Evolutionary conservation across 192 early-diverging fungal species (phyloP).

Genomic region (Mortierella alpina): DNA sequence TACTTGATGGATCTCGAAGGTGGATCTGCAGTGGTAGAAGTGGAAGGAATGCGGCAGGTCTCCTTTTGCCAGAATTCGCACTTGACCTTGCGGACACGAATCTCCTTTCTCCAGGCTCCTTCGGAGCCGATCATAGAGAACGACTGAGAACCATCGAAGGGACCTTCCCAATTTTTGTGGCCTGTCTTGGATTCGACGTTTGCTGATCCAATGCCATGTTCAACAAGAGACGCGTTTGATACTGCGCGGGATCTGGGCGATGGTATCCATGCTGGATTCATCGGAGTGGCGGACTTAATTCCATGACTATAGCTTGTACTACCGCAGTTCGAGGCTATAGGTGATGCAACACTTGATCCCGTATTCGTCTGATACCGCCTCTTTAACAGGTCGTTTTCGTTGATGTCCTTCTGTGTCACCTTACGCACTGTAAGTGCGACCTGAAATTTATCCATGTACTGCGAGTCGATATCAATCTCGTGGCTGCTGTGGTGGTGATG

Average conservation of each 20-base stretch:
- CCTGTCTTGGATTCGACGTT: no score
- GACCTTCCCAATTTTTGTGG: no score
- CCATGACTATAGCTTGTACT: background rate
- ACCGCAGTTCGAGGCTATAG: constrained; percentile 1
- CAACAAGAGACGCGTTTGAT: no score
- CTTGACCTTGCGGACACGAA: constrained; percentile 47
- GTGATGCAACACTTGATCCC: background rate
- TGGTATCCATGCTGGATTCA: background rate
- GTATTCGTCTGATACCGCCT: constrained; percentile 15
- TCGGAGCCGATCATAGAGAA: background rate
- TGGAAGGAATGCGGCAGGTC: constrained; percentile 31
- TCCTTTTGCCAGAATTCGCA: constrained; percentile 55
- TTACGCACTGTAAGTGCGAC: constrained; percentile 43
- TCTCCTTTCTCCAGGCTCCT: constrained; percentile 29
- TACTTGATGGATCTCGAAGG: constrained; percentile 34
- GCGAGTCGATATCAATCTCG: constrained; percentile 1
- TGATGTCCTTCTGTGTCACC: constrained; percentile 31
- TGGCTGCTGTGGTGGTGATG: constrained; percentile 1
- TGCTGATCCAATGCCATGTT: no score
- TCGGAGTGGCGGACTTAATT: background rate
- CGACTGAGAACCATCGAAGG: no score
- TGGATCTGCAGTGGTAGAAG: background rate
- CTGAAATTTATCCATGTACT: constrained; percentile 42
- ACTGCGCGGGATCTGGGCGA: no score
- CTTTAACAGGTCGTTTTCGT: background rate